Conservation (phyloP, 2,329 filamentous ascomycete genomes). For the Trichophyton simii region DNA sequence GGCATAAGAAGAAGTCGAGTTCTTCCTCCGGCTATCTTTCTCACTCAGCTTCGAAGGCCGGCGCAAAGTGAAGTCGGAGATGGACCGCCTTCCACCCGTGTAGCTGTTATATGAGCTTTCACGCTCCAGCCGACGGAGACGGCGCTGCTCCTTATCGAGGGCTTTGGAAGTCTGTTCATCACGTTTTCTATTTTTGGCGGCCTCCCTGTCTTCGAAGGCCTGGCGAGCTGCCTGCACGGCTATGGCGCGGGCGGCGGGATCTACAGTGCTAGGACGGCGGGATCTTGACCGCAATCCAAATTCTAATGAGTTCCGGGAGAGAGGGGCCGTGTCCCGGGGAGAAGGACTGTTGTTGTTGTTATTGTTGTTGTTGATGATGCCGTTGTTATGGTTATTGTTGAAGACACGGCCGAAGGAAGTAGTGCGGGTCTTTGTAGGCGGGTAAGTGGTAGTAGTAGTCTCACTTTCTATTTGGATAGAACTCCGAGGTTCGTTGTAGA, state of each 20-base stretch:
- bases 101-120: not conserved
- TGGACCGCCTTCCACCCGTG: not conserved
- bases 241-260: constrained; percentile 43
- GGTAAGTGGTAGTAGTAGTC: constrained; percentile 34
- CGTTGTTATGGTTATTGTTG: constrained; percentile 31
- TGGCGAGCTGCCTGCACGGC: constrained; percentile 44
- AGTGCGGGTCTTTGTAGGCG: constrained; percentile 37
- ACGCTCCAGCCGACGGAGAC: constrained; percentile 29
- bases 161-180: constrained; percentile 41
- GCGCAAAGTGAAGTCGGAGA: constrained; percentile 8
- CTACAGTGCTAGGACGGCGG: constrained; percentile 31
- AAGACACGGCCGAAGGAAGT: constrained; percentile 35
- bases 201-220: constrained; percentile 48
- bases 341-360: constrained; percentile 28
- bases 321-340: constrained; percentile 39
- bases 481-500: constrained; percentile 17
- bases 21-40: constrained; percentile 2
- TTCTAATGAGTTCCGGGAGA: constrained; percentile 45
- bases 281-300: constrained; percentile 41
- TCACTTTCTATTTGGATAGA: constrained; percentile 29
- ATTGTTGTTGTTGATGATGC: constrained; percentile 16
- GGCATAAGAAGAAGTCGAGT: not conserved
- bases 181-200: constrained; percentile 42
- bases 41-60: constrained; percentile 6
- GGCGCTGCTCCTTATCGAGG: constrained; percentile 33